Evolutionary conservation across 2,329 filamentous ascomycete genomes (phyloP).

Genomic region (Parasarocladium wereldwijsianum): DNA sequence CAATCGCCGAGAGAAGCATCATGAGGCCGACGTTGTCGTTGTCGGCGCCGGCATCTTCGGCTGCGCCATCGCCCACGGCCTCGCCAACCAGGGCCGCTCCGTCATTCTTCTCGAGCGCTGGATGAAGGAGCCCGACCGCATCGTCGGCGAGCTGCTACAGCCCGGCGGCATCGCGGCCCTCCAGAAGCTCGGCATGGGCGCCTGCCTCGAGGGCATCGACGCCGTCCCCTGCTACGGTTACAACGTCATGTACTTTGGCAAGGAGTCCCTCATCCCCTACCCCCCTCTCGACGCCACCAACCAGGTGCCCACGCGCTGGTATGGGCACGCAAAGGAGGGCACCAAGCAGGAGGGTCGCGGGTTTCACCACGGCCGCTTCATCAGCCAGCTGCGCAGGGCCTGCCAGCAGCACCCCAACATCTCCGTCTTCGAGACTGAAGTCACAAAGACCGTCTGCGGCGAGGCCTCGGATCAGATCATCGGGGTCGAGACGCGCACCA

Average conservation of each 20-base stretch:
- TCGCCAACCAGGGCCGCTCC: constrained; percentile 80
- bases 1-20: constrained; percentile 32
- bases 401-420: constrained; percentile 69
- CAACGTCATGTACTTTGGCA: constrained; percentile 68
- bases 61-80: constrained; percentile 68
- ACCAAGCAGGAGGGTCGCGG: constrained; percentile 51
- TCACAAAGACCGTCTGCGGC: constrained; percentile 58
- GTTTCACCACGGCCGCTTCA: constrained; percentile 94
- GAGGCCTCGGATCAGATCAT: constrained; percentile 57
- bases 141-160: constrained; percentile 89
- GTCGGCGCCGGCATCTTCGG: constrained; percentile 86
- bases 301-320: constrained; percentile 21
- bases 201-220: constrained; percentile 83
- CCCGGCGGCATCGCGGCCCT: constrained; percentile 78
- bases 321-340: constrained; percentile 17
- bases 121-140: constrained; percentile 85
- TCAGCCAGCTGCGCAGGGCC: constrained; percentile 63
- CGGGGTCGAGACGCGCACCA: constrained; percentile 64
- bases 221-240: constrained; percentile 73
- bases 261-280: constrained; percentile 65
- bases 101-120: constrained; percentile 81
- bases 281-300: constrained; percentile 43
- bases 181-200: constrained; percentile 60
- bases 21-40: constrained; percentile 72
- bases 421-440: constrained; percentile 81